Base-by-base conservation (phyloP, 345 rosid genomes). In the Sisymbrium altissimum region DNA sequence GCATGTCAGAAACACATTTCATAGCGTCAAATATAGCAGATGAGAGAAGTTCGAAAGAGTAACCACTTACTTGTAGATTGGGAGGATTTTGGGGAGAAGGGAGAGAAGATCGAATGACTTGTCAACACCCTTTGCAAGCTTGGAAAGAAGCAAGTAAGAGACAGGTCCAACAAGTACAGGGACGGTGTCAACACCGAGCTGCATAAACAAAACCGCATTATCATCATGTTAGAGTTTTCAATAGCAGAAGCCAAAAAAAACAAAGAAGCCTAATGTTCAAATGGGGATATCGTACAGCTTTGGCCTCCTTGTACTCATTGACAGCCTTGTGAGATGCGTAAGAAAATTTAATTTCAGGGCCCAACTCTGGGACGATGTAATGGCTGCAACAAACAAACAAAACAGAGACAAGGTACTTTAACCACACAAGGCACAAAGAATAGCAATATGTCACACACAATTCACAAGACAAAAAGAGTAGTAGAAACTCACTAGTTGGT, bases 271-370 rank as follows among this genome's bases (percentile, higher is more conserved):
- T 60, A n/a, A 35, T 13, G 13, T 35, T 53, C n/a, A 59, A 50
- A 58, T 9, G 17, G 5, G 39, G 15, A 45, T 33, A 43, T n/a
- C 27, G 19, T 84, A 94, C 98, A 68, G 85, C 89, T 84, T 94
- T 94, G 27, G 98, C 98, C 82, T 94, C 98, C 90, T 88, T 89
- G 83, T 88, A 94, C 73, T 94, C 98, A 19, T 63, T 78, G 53
- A 92, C 90, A 21, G 98, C 98, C 88, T 91, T 94, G 92, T 94
- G 98, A 48, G 95, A 94, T 25, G 97, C 96, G 69, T 94, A 94
- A 9, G 92, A 87, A 78, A 94, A 94, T 15, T 86, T 87, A 64
- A 89, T 96, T 11, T 89, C 90, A 44, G 98, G 97, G 38, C 97
- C 95, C 95, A 91, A 82, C 75, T 94, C 98, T 33, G 98, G 97